A percentile compares a stretch with the other conserved stretches of the same genome.
phyloP scores from a whole-genome alignment of 305 asterid genomes.

The Ilex paraguariensis region DNA sequence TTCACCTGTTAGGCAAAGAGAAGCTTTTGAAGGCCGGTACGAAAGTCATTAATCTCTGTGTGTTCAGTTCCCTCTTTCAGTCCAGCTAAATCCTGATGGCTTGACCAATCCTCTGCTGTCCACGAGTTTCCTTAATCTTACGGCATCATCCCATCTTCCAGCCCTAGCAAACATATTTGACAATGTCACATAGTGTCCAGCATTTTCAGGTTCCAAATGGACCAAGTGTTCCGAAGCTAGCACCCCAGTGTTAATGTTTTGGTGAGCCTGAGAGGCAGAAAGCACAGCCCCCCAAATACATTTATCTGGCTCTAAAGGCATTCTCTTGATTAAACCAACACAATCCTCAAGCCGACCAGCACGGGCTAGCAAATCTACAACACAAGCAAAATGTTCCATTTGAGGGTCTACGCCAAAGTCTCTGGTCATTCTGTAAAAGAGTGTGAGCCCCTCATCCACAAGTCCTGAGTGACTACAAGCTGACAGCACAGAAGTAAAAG shows the following conservation, averaged over 20 bases:
- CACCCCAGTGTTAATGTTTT: constrained; percentile 20
- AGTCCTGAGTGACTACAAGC: constrained; percentile 47
- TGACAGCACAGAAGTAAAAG: constrained; percentile 33
- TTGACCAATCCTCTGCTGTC: constrained; percentile 32
- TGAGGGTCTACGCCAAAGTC: constrained; percentile 23
- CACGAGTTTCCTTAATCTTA: constrained; percentile 20
- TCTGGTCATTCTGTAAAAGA: constrained; percentile 23
- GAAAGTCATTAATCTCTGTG: no score
- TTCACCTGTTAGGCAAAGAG: no score
- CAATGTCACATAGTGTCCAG: constrained; percentile 38
- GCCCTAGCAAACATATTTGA: constrained; percentile 36
- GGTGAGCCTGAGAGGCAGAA: constrained; percentile 22
- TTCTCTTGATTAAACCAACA: constrained; percentile 18
- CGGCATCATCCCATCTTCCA: constrained; percentile 30
- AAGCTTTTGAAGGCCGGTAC: no score
- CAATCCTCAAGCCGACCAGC: constrained; percentile 40
- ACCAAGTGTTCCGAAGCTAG: constrained; percentile 35
- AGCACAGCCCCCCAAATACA: constrained; percentile 40
- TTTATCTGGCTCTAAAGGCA: constrained; percentile 25
- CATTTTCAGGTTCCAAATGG: constrained; percentile 32
- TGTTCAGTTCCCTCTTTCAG: constrained; percentile 1
- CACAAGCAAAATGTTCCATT: constrained; percentile 32
- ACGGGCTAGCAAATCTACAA: constrained; percentile 38
- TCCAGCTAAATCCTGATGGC: constrained; percentile 29
- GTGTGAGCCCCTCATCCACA: constrained; percentile 26